A percentile compares a stretch with the other conserved stretches of the same genome.
Evolutionary conservation across 352 stramenopile genomes (phyloP).

Genomic region (Hyaloperonospora arabidopsidis): DNA sequence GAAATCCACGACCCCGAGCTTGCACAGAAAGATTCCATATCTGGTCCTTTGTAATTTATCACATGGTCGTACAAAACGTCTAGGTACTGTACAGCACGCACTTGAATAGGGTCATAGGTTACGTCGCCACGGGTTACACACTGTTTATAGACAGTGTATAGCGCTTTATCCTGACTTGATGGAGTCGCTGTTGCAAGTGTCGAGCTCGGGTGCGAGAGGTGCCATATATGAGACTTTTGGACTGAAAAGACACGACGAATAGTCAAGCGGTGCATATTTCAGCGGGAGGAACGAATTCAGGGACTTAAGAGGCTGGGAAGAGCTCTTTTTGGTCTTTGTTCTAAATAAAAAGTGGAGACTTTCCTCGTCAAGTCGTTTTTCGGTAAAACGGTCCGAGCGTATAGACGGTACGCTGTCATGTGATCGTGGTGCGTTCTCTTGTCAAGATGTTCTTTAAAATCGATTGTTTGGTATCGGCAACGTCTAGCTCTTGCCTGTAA

Average conservation of each 20-base stretch:
- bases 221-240: background rate
- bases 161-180: conserved; percentile 17
- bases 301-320: too few relatives aligned
- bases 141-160: conserved; percentile 55
- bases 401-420: too few relatives aligned
- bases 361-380: too few relatives aligned
- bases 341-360: too few relatives aligned
- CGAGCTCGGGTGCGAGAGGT: conserved; percentile 10
- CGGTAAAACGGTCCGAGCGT: too few relatives aligned
- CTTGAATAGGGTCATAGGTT: conserved; percentile 64
- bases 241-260: conserved; percentile 4
- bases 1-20: conserved; percentile 25
- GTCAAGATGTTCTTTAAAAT: too few relatives aligned
- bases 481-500: too few relatives aligned
- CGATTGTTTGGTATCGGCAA: too few relatives aligned
- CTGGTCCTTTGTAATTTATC: conserved; percentile 44
- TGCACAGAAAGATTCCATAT: background rate
- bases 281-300: too few relatives aligned
- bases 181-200: conserved; percentile 10
- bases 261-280: conserved; percentile 14
- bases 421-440: too few relatives aligned
- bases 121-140: conserved; percentile 42
- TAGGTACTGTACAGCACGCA: conserved; percentile 56
- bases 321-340: too few relatives aligned
- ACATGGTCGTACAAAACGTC: conserved; percentile 54